Evolutionary conservation across 805 yeast genomes (phyloP).

Genomic region (Ogataea ganodermae): DNA sequence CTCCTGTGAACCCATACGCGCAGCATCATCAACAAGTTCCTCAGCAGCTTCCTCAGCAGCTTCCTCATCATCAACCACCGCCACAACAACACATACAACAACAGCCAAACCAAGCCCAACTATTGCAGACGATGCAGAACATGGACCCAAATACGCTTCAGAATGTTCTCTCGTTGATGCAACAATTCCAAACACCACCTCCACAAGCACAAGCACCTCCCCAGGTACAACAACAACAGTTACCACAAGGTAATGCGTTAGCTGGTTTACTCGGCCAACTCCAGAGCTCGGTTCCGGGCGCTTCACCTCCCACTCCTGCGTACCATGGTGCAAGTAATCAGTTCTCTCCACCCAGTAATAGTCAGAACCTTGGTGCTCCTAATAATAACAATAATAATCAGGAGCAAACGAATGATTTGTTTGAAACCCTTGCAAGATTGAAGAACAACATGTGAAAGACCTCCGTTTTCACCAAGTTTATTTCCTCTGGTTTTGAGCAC

Average conservation of each 20-base stretch:
- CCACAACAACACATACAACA: constrained; percentile 9
- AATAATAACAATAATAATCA: constrained; percentile 18
- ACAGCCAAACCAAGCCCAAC: constrained; percentile 22
- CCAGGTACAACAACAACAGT: constrained; percentile 14
- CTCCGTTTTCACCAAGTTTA: not conserved
- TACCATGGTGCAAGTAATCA: constrained; percentile 16
- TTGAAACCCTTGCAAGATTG: constrained; percentile 40
- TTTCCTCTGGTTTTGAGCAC: not conserved
- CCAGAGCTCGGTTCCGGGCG: constrained; percentile 26
- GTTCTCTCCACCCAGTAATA: constrained; percentile 16
- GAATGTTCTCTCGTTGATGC: constrained; percentile 34
- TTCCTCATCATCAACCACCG: constrained; percentile 7
- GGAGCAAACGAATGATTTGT: constrained; percentile 37
- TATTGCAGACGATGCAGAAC: constrained; percentile 26
- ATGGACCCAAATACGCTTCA: constrained; percentile 38
- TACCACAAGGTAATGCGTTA: constrained; percentile 21
- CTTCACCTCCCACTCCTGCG: constrained; percentile 22
- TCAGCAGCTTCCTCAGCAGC: constrained; percentile 12
- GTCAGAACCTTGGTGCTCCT: constrained; percentile 12
- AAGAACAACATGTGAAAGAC: constrained; percentile 37
- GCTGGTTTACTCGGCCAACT: constrained; percentile 26
- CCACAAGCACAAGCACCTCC: constrained; percentile 3
- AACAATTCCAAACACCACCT: constrained; percentile 24
- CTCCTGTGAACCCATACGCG: constrained; percentile 14
- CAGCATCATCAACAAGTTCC: constrained; percentile 13